These are phyloP conservation scores for Alternaria brassicae DNA, from an alignment of 2,329 filamentous ascomycete species.

Conservation along the genomic window DNA sequence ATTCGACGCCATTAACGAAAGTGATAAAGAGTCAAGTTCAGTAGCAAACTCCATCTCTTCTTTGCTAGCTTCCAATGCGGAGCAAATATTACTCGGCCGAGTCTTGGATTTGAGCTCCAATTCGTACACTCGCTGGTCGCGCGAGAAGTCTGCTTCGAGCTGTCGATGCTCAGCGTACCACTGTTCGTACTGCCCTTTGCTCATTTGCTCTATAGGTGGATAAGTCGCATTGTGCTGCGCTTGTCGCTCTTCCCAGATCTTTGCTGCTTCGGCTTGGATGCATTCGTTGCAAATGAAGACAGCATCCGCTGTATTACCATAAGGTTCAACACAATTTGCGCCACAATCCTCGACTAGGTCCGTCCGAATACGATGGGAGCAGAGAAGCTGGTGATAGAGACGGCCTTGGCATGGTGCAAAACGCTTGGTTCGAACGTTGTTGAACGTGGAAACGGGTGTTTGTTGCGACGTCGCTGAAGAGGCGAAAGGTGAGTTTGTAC, in stretches of 20 bases:
- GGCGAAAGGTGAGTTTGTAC: slow-evolving; percentile 13
- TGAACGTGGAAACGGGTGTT: slow-evolving; percentile 20
- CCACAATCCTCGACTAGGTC: slow-evolving; percentile 48
- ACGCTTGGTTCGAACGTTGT: slow-evolving; percentile 37
- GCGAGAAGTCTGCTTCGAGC: slow-evolving; percentile 37
- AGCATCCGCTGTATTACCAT: slow-evolving; percentile 20
- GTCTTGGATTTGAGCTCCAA: slow-evolving; percentile 32
- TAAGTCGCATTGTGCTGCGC: slow-evolving; percentile 37
- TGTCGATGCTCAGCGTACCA: slow-evolving; percentile 42
- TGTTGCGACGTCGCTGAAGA: slow-evolving; percentile 15
- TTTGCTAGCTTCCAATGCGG: slow-evolving; percentile 37
- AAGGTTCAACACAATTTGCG: slow-evolving; percentile 44
- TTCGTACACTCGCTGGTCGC: slow-evolving; percentile 37
- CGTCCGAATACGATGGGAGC: slow-evolving; percentile 47
- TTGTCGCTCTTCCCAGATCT: slow-evolving; percentile 40
- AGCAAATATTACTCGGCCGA: slow-evolving; percentile 42
- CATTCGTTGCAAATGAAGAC: slow-evolving; percentile 47
- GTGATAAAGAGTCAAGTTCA: slow-evolving; percentile 42
- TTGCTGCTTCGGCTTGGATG: slow-evolving; percentile 34
- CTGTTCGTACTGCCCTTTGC: slow-evolving; percentile 40
- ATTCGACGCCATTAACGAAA: slow-evolving; percentile 38
- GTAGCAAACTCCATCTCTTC: slow-evolving; percentile 43
- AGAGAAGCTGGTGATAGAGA: slow-evolving; percentile 46
- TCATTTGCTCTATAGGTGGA: slow-evolving; percentile 39
- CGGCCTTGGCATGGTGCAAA: slow-evolving; percentile 45